phyloP scores from a whole-genome alignment of 768 basidiomycete genomes.

The Trametes cubensis region DNA sequence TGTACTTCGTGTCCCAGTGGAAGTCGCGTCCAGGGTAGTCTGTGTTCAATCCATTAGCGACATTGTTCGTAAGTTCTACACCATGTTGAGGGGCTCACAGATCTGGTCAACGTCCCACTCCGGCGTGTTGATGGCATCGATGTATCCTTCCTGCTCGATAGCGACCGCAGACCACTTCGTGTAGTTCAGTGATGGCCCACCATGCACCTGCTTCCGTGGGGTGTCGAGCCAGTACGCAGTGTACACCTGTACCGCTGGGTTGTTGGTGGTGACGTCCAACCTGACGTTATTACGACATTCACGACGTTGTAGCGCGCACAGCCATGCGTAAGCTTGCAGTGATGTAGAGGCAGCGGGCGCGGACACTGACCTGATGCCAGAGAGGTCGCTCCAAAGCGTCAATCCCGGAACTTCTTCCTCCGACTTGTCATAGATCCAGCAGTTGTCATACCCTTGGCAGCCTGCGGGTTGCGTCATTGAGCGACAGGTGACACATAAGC shows the following conservation, averaged over 20 bases:
- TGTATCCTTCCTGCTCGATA: slow-evolving; percentile 55
- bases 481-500: background rate
- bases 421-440: slow-evolving; percentile 50
- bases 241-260: slow-evolving; percentile 55
- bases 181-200: slow-evolving; percentile 48
- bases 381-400: slow-evolving; percentile 49
- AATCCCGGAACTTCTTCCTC: slow-evolving; percentile 36
- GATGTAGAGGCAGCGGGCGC: background rate
- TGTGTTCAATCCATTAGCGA: slow-evolving; percentile 15
- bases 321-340: background rate
- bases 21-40: slow-evolving; percentile 48
- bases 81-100: slow-evolving; percentile 49
- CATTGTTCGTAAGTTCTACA: background rate
- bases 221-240: slow-evolving; percentile 49
- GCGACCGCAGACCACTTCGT: slow-evolving; percentile 48
- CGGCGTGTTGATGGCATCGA: slow-evolving; percentile 59
- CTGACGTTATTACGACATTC: slow-evolving; percentile 36
- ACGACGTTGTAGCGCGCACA: background rate
- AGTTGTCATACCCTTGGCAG: slow-evolving; percentile 53
- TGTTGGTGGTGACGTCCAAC: slow-evolving; percentile 52
- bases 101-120: slow-evolving; percentile 58
- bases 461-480: slow-evolving; percentile 34
- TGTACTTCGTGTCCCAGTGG: slow-evolving; percentile 51
- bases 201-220: slow-evolving; percentile 51
- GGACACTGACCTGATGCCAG: slow-evolving; percentile 48